Evolutionary conservation across 1,139 yeast genomes (phyloP).

Genomic region (Geotrichum macrosporum): DNA sequence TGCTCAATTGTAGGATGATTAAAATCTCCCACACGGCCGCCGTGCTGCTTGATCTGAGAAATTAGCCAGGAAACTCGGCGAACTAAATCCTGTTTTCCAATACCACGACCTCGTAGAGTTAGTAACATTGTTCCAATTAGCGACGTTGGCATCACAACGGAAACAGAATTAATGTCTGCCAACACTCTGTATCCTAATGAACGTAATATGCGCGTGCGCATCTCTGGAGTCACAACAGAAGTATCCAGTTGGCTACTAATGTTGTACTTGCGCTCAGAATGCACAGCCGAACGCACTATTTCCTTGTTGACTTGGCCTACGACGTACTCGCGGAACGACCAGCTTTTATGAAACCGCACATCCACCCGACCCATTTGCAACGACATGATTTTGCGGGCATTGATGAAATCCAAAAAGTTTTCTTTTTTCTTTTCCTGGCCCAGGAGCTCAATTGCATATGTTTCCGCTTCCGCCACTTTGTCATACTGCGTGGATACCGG

Average conservation of each 20-base stretch:
- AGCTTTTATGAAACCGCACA: constrained; percentile 42
- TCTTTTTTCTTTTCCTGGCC: constrained; percentile 54
- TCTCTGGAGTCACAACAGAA: constrained; percentile 22
- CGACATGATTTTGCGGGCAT: constrained; percentile 38
- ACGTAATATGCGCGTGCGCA: constrained; percentile 34
- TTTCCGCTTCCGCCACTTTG: constrained; percentile 62
- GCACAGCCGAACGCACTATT: constrained; percentile 15
- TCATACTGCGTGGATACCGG: constrained; percentile 63
- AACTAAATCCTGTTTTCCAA: constrained; percentile 37
- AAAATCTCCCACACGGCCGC: constrained; percentile 42
- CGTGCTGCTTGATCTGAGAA: constrained; percentile 36
- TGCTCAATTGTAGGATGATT: constrained; percentile 32
- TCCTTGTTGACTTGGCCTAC: constrained; percentile 34
- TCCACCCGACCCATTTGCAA: constrained; percentile 43
- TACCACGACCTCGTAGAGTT: constrained; percentile 41
- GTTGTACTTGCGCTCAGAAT: constrained; percentile 13
- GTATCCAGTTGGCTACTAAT: constrained; percentile 21
- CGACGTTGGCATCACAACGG: constrained; percentile 46
- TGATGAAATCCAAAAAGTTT: constrained; percentile 37
- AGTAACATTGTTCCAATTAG: constrained; percentile 42
- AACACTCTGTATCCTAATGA: constrained; percentile 42
- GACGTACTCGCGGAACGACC: constrained; percentile 40
- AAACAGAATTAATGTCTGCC: constrained; percentile 41
- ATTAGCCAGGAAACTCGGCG: constrained; percentile 40
- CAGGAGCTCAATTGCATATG: constrained; percentile 55